A percentile compares a stretch with the other conserved stretches of the same genome.
These are phyloP conservation scores for Chimonanthus praecox DNA, from an alignment of 164 flowering plant genomes.

Conservation along the genomic window DNA sequence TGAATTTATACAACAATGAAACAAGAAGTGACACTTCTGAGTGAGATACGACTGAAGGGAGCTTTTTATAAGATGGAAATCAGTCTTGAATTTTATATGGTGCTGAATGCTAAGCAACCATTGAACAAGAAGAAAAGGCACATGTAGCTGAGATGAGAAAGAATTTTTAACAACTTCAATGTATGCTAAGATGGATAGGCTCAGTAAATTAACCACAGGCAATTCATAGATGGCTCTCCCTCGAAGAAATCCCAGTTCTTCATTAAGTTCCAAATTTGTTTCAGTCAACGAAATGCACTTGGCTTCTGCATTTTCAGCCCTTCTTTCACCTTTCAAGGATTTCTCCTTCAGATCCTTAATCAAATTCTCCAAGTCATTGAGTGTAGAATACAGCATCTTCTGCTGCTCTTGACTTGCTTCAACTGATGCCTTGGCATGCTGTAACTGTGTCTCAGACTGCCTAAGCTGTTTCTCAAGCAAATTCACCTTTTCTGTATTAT, in stretches of 20 bases:
- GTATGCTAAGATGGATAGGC: no score
- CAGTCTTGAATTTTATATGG: no score
- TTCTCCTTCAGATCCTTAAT: slow-evolving; percentile 39
- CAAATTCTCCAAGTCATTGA: slow-evolving; percentile 39
- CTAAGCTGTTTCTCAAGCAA: slow-evolving; percentile 41
- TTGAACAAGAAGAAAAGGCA: no score
- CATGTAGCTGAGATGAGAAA: no score
- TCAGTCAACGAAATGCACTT: slow-evolving; percentile 36
- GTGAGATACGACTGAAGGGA: no score
- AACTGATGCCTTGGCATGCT: slow-evolving; percentile 26
- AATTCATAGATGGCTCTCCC: slow-evolving; percentile 17
- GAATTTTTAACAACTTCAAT: no score
- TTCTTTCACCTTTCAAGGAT: slow-evolving; percentile 34
- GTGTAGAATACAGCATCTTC: slow-evolving; percentile 20
- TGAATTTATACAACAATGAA: no score
- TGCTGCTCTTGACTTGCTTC: slow-evolving; percentile 35
- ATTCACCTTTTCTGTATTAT: slow-evolving; percentile 38
- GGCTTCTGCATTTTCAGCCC: slow-evolving; percentile 50
- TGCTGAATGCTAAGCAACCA: no score
- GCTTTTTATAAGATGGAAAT: no score
- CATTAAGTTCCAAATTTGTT: slow-evolving; percentile 41
- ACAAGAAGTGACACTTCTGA: no score
- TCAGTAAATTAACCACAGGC: no score
- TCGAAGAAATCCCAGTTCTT: slow-evolving; percentile 48
- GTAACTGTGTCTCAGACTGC: slow-evolving; percentile 32